Base-by-base conservation (phyloP, 306 rosid genomes). In the Morella rubra region DNA sequence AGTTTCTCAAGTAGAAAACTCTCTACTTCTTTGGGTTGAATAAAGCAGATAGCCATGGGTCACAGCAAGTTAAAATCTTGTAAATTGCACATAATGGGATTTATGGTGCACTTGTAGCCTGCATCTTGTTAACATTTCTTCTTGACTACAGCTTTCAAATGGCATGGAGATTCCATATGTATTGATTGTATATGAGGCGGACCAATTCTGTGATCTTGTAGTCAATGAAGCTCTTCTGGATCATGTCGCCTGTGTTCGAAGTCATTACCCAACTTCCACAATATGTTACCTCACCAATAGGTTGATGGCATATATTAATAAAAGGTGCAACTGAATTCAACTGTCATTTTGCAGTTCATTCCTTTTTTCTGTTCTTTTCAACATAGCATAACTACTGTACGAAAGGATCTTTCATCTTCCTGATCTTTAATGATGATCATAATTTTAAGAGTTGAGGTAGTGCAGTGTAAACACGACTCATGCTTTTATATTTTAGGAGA, bases 211-310 rank as follows among this genome's bases (percentile, higher is more conserved):
- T 81, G 84, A 89, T 74, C 89, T 94, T 71, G 72, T 90, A 58
- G 40, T 22, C 78, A 84, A 85, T 55, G 95, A 85, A 73, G 87
- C 91, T 53, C 84, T 91, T 81, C 73, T 77, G 78, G 82, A 86
- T 77, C 91, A 90, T 45, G 85, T 89, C 70, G 82, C 81, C 54
- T 76, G 77, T 32, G 87, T 92, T 75, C 97, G 24, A 88, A 89
- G 86, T 72, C 88, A 52, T 73, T 90, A 94, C 87, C 95, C 98
- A 69, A 77, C 90, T 44, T 82, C 87, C 81, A 94, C 96, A 73
- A 87, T 90, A 83, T 92, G 98, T 78, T 91, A 81, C 83, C 89
- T 94, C 69, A 91, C 97, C 61, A 89, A 92, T 85, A 92, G 86
- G 83, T 77, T 94, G 72, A 82, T 90, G 88, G 52, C 96, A 75